Evolutionary conservation across 1,139 yeast genomes (phyloP), one percentile per base, ranked within the genome.

Genomic region (Yamadazyma triangularis): DNA sequence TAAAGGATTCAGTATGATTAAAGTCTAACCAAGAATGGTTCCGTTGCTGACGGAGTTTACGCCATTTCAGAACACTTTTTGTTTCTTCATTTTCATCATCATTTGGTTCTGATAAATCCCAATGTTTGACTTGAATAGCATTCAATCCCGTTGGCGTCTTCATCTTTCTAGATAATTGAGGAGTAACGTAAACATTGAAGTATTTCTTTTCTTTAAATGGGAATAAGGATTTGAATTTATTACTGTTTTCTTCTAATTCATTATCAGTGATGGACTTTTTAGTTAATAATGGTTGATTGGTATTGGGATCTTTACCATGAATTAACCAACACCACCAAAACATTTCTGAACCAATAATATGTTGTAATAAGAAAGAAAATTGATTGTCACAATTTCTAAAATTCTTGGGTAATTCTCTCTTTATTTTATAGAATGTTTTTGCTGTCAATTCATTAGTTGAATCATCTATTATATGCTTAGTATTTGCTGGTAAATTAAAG

Each of bases 301-400:
- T 53, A 7, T 40, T 41, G 4, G 54, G 47, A 32, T 62, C 68
- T 32, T 65, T 65, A 3, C 65, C 64, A 33, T 61, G 56, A 4
- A 67, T 48, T 21, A 68, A 48, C 70, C 70, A 67, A 5, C 53
- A 54, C 69, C 68, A 63, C 73, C 73, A 66, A 21, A 46, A 39
- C 24, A 48, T 50, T 33, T 68, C 74, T 1, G 59, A 44, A 1
- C 41, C 28, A 1, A 48, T 41, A 22, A 65, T 29, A 21, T 52
- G 56, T 33, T 51, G 61, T 4, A 66, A 34, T 27, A 64, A 40
- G 26, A 45, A 55, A 7, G 58, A 46, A 32, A 55, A 51, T 19
- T 50, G 56, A 9, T 43, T 26, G 34, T 66, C 70, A 13, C 48
- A 42, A 0, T 33, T 23, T 15, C 54, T 49, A 21, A 53, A 45